Conservation (phyloP, 768 basidiomycete species). For the Coprinellus micaceus region DNA sequence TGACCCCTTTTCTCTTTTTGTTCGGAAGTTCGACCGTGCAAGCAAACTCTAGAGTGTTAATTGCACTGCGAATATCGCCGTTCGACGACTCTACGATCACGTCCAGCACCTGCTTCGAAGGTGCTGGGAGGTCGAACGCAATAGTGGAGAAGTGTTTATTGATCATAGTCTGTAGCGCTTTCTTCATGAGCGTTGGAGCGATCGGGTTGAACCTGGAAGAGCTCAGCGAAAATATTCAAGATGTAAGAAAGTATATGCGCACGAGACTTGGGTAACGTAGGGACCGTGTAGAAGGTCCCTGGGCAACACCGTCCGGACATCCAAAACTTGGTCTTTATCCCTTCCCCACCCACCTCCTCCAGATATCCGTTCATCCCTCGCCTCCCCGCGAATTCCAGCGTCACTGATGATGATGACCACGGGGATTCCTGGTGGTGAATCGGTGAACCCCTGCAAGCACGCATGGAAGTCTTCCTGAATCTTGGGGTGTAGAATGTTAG, state of each 20-base stretch:
- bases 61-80: conserved; percentile 90
- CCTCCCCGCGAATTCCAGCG: conserved; percentile 73
- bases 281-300: conserved; percentile 65
- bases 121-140: conserved; percentile 25
- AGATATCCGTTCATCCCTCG: conserved; percentile 43
- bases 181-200: conserved; percentile 78
- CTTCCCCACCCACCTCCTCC: conserved; percentile 44
- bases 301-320: conserved; percentile 69
- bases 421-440: conserved; percentile 43
- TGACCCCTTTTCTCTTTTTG: conserved; percentile 23
- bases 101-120: conserved; percentile 67
- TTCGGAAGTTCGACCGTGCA: conserved; percentile 44
- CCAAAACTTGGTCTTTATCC: conserved; percentile 41
- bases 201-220: conserved; percentile 82
- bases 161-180: conserved; percentile 66
- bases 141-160: conserved; percentile 31
- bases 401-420: conserved; percentile 84
- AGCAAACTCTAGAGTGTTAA: conserved; percentile 90
- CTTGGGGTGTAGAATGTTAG: conserved; percentile 76
- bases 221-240: not conserved
- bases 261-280: conserved; percentile 81
- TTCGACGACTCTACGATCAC: conserved; percentile 74
- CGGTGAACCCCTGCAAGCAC: conserved; percentile 55
- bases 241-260: conserved; percentile 22
- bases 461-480: conserved; percentile 74